A percentile compares a stretch with the other conserved stretches of the same genome.
Evolutionary conservation across 2,329 filamentous ascomycete species (phyloP).

Genomic region (Monilinia fructicola): DNA sequence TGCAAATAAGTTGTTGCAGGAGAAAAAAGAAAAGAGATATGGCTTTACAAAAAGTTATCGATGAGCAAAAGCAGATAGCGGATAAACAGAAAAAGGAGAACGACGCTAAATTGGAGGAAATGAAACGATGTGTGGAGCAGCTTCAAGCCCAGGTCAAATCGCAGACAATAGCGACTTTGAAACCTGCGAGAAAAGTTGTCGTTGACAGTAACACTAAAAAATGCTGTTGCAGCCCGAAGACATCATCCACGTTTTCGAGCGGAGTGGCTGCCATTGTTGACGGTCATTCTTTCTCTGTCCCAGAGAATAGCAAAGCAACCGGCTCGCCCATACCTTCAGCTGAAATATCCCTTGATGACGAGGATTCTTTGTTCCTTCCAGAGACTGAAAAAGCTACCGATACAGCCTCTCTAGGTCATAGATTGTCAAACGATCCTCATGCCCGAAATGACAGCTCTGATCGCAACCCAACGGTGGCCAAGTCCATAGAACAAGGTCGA

Average conservation of each 20-base stretch:
- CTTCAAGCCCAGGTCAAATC: neutral
- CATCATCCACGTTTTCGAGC: too few species aligned
- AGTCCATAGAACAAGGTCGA: neutral
- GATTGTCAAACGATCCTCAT: neutral
- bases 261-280: too few species aligned
- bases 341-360: constrained; percentile 18
- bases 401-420: neutral
- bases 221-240: too few species aligned
- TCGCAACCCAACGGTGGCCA: neutral
- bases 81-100: constrained; percentile 9
- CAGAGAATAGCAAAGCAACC: too few species aligned
- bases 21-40: constrained; percentile 22
- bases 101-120: neutral
- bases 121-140: neutral
- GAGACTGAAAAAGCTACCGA: neutral
- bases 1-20: constrained; percentile 19
- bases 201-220: neutral
- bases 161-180: neutral
- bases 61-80: constrained; percentile 14
- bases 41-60: constrained; percentile 16
- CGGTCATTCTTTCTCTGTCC: too few species aligned
- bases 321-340: neutral
- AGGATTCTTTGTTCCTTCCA: constrained; percentile 28
- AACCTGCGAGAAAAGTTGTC: constrained; percentile 1
- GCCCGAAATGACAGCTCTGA: neutral